A percentile compares a stretch with the other conserved stretches of the same genome.
phyloP scores from a whole-genome alignment of 2,329 filamentous ascomycete species.

The Aspergillus luchuensis region DNA sequence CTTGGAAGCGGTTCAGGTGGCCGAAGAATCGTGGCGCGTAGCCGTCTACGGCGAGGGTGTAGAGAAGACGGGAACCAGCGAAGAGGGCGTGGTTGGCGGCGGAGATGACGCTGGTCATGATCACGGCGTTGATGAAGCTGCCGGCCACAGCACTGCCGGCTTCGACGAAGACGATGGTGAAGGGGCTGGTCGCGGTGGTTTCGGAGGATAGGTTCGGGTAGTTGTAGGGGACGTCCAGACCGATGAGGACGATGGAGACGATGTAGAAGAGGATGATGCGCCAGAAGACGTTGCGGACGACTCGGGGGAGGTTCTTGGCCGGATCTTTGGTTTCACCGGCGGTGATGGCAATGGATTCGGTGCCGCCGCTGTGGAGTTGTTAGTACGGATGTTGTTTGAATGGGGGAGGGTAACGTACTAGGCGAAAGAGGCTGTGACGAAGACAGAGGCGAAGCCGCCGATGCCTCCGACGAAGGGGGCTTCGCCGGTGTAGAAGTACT shows the following conservation, averaged over 20 bases:
- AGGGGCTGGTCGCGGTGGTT: conserved; percentile 53
- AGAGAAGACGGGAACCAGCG: conserved; percentile 59
- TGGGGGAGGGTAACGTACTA: conserved; percentile 40
- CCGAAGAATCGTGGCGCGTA: conserved; percentile 61
- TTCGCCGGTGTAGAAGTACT: conserved; percentile 60
- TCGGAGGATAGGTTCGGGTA: conserved; percentile 50
- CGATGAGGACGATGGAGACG: conserved; percentile 56
- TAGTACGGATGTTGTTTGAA: conserved; percentile 12
- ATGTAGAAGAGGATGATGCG: conserved; percentile 61
- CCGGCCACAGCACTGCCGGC: conserved; percentile 58
- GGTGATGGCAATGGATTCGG: conserved; percentile 66
- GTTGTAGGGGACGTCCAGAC: conserved; percentile 62
- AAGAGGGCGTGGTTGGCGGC: conserved; percentile 63
- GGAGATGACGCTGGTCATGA: conserved; percentile 61
- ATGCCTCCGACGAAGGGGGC: conserved; percentile 68
- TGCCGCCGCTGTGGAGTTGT: conserved; percentile 51
- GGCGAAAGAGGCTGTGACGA: conserved; percentile 64
- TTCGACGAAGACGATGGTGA: conserved; percentile 64
- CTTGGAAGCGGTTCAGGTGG: conserved; percentile 51
- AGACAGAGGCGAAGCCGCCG: conserved; percentile 66
- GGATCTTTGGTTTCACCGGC: conserved; percentile 68
- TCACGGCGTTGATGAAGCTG: conserved; percentile 63
- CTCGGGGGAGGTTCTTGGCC: conserved; percentile 60
- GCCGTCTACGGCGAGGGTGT: conserved; percentile 56
- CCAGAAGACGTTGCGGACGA: conserved; percentile 68